Evolutionary conservation across 352 stramenopile species (phyloP).

Genomic region (Blastocystis sp.): DNA sequence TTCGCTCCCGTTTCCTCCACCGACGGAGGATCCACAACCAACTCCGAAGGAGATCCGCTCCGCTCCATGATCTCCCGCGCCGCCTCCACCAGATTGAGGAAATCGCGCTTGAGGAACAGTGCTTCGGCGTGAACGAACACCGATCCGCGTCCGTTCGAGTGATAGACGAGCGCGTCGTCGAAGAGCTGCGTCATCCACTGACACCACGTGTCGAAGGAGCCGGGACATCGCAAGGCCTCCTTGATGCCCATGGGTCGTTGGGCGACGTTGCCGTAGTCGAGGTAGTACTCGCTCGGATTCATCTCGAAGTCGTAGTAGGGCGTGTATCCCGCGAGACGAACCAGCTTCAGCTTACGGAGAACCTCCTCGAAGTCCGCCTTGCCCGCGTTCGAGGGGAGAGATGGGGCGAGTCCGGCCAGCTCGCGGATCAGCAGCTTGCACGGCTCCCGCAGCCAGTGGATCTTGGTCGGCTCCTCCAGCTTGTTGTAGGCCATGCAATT

Average conservation of each 20-base stretch:
- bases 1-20: slow-evolving; percentile 3
- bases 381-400: neutral
- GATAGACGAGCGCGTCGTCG: slow-evolving; percentile 7
- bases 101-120: neutral
- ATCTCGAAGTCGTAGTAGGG: slow-evolving; percentile 37
- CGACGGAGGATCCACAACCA: neutral
- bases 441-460: slow-evolving; percentile 41
- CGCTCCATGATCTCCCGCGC: neutral
- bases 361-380: neutral
- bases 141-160: slow-evolving; percentile 13
- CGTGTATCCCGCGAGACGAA: neutral
- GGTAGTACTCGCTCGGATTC: slow-evolving; percentile 45
- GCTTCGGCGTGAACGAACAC: slow-evolving; percentile 19
- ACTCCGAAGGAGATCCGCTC: neutral
- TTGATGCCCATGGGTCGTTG: slow-evolving; percentile 26
- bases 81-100: neutral
- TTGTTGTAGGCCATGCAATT: slow-evolving; percentile 44
- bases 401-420: neutral
- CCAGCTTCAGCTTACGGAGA: neutral
- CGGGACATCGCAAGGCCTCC: slow-evolving; percentile 1
- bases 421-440: slow-evolving; percentile 21
- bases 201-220: slow-evolving; percentile 25
- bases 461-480: neutral
- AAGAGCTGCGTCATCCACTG: slow-evolving; percentile 12
- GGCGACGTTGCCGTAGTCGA: neutral